phyloP scores from a whole-genome alignment of 352 stramenopile species.

The Phytophthora ramorum region DNA sequence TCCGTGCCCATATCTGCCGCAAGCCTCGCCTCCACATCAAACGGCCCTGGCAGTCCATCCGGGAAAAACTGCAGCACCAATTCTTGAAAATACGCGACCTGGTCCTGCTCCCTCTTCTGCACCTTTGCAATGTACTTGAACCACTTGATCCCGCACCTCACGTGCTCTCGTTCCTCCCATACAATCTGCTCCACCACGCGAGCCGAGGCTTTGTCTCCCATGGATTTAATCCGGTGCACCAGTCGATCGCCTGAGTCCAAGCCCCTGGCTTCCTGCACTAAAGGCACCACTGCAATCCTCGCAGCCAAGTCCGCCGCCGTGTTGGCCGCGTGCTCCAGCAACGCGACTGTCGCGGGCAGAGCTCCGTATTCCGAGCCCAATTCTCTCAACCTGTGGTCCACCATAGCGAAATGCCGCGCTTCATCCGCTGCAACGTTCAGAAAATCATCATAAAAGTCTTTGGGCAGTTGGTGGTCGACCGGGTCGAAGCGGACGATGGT shows the following conservation, averaged over 20 bases:
- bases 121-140: slow-evolving; percentile 62
- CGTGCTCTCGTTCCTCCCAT: slow-evolving; percentile 78
- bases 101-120: slow-evolving; percentile 45
- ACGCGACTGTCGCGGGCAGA: slow-evolving; percentile 66
- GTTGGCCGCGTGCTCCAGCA: slow-evolving; percentile 81
- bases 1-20: slow-evolving; percentile 71
- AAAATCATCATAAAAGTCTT: slow-evolving; percentile 81
- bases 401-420: slow-evolving; percentile 81
- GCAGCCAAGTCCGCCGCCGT: slow-evolving; percentile 70
- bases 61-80: slow-evolving; percentile 82
- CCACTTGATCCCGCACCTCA: slow-evolving; percentile 83
- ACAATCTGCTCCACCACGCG: slow-evolving; percentile 81
- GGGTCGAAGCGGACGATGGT: slow-evolving; percentile 86
- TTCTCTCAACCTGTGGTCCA: slow-evolving; percentile 67
- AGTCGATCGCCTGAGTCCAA: slow-evolving; percentile 81
- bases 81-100: slow-evolving; percentile 81
- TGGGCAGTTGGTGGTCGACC: slow-evolving; percentile 45
- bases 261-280: slow-evolving; percentile 83
- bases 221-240: slow-evolving; percentile 75
- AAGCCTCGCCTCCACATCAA: slow-evolving; percentile 74
- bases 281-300: slow-evolving; percentile 78
- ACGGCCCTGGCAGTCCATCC: slow-evolving; percentile 78
- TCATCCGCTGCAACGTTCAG: slow-evolving; percentile 76
- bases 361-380: slow-evolving; percentile 73
- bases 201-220: slow-evolving; percentile 73